Conservation (phyloP, 768 basidiomycete genomes). For the Pleurotus citrinopileatus region DNA sequence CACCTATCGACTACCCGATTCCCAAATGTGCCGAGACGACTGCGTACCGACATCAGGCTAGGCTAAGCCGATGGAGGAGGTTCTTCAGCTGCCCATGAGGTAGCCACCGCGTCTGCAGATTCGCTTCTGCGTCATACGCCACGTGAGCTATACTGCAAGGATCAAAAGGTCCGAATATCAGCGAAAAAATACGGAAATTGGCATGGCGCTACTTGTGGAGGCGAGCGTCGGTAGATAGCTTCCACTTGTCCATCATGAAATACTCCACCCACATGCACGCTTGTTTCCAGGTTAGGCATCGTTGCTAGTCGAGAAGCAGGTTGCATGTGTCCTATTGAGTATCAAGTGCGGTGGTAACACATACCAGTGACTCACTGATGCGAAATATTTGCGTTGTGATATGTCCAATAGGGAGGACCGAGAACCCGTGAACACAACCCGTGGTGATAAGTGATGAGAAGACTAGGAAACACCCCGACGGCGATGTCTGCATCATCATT, state of each 20-base stretch:
- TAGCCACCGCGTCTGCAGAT: not conserved
- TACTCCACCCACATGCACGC: conserved; percentile 1
- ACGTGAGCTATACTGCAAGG: not conserved
- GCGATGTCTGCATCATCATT: not conserved
- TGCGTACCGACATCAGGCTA: not conserved
- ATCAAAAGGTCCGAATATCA: not conserved
- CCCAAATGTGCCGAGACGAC: not conserved
- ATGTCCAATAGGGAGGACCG: not conserved
- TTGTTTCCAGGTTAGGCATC: not conserved
- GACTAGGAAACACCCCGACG: not conserved
- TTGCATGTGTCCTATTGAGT: not conserved
- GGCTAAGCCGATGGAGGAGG: not conserved
- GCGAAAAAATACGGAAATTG: not conserved
- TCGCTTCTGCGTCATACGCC: not conserved
- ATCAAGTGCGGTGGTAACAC: not conserved
- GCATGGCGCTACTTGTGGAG: not conserved
- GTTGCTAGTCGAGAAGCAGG: not conserved
- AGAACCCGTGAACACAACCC: not conserved
- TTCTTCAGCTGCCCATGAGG: not conserved
- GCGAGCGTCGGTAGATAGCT: not conserved
- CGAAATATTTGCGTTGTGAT: not conserved
- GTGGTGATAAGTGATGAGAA: conserved; percentile 3
- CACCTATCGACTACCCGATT: not conserved
- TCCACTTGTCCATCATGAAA: not conserved
- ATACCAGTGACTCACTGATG: not conserved